These are phyloP conservation scores for Brassica rapa DNA, from an alignment of 345 rosid genomes.

Conservation along the genomic window DNA sequence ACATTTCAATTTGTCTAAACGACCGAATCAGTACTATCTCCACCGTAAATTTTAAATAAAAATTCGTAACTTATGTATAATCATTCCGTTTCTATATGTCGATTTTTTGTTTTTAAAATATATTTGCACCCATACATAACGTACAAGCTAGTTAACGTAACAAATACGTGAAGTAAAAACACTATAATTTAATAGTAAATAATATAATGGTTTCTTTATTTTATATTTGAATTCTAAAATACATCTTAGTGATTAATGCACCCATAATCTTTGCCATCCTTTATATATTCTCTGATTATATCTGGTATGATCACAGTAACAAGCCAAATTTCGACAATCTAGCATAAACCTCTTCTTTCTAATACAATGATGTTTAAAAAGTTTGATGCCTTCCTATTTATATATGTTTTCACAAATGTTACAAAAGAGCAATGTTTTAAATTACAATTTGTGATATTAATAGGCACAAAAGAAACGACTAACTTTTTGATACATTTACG, in stretches of 20 bases:
- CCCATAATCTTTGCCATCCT: background rate
- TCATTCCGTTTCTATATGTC: background rate
- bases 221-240: background rate
- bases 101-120: background rate
- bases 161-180: background rate
- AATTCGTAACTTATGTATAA: background rate
- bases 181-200: background rate
- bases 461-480: background rate
- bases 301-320: background rate
- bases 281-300: background rate
- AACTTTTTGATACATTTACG: background rate
- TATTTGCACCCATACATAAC: background rate
- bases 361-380: background rate
- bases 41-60: background rate
- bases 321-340: background rate
- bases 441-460: background rate
- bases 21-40: background rate
- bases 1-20: background rate
- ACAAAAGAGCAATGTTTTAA: too few relatives aligned
- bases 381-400: background rate
- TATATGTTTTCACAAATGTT: background rate
- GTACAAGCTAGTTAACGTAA: background rate
- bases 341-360: background rate
- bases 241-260: background rate
- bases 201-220: background rate